phyloP scores from a whole-genome alignment of 768 basidiomycete genomes.

The Plicaturopsis crispa region DNA sequence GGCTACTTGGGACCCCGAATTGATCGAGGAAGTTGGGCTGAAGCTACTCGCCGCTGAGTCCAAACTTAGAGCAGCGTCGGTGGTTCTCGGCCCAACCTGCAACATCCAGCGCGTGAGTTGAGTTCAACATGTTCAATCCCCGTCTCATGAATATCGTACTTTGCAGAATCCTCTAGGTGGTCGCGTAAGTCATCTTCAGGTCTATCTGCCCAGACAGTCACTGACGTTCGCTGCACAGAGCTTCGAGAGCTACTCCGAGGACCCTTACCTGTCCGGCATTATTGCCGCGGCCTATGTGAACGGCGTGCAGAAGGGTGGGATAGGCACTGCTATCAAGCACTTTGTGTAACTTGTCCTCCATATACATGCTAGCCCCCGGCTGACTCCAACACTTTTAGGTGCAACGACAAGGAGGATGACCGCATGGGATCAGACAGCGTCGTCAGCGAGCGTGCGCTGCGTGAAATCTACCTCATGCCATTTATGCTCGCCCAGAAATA shows the following conservation, averaged over 20 bases:
- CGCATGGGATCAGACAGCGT: slow-evolving; percentile 52
- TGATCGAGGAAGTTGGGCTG: slow-evolving; percentile 54
- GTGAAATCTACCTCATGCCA: slow-evolving; percentile 58
- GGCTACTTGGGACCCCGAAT: slow-evolving; percentile 64
- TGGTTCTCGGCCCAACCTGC: slow-evolving; percentile 74
- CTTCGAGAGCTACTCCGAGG: slow-evolving; percentile 77
- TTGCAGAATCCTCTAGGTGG: slow-evolving; percentile 63
- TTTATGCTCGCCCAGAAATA: slow-evolving; percentile 50
- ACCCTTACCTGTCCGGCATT: slow-evolving; percentile 65
- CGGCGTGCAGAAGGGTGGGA: slow-evolving; percentile 69
- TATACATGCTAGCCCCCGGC: neutral
- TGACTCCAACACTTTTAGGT: slow-evolving; percentile 25
- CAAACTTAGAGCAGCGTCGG: slow-evolving; percentile 59
- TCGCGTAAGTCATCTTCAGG: slow-evolving; percentile 32
- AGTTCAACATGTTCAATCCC: slow-evolving; percentile 1
- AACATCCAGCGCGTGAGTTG: slow-evolving; percentile 69
- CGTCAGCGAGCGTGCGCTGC: slow-evolving; percentile 40
- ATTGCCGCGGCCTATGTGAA: slow-evolving; percentile 69
- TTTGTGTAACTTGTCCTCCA: slow-evolving; percentile 45
- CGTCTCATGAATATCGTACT: slow-evolving; percentile 1
- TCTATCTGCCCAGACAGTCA: slow-evolving; percentile 1
- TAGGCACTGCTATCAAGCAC: slow-evolving; percentile 76
- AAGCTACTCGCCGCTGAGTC: slow-evolving; percentile 67
- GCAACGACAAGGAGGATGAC: slow-evolving; percentile 80
- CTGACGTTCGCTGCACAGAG: slow-evolving; percentile 27